Base-by-base conservation (phyloP, 768 basidiomycete genomes). In the Mycena sanguinolenta region DNA sequence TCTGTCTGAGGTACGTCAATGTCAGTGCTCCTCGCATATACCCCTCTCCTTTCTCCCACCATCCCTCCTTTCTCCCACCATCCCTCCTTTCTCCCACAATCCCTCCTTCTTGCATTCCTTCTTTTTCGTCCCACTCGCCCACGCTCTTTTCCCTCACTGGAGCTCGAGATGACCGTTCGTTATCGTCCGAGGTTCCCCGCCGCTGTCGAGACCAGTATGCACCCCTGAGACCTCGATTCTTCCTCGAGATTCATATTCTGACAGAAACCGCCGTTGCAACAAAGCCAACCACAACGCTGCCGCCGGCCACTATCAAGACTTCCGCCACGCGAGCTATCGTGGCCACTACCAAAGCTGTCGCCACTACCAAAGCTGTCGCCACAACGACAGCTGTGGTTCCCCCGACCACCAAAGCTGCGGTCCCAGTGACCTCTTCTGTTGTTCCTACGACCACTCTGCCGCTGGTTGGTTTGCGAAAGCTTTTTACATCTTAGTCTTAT, bases 131-230 rank as follows among this genome's bases (percentile, higher is more conserved):
- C 25, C 44, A 50, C 65, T 39, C n/a, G 13, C 58, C 63, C 67
- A 63, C 67, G 57, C 53, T 63, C 67, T 42, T 63, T 69, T 69
- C 30, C 36, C 30, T 66, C 58, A n/a, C 12, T 6, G 6, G 2
- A 6, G 10, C 59, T 50, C 25, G 10, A 21, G 21, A 69, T 69
- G 60, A 21, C 13, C 4, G 30, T 54, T 13, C 54, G 63, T 38
- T 63, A 57, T 50, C 67, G 67, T n/a, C 59, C 60, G n/a, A 25
- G 59, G 28, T 19, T 32, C 44, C 19, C 39, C 1, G 42, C 27
- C 3, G 58, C 58, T 17, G 58, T 16, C 7, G 58, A 14, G 13
- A 52, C 42, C 21, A 54, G 66, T 67, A 21, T 38, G 59, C 30
- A 44, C 66, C 58, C 59, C 58, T 52, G 21, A 39, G 8, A 52